Base-by-base conservation (phyloP, 2,329 filamentous ascomycete genomes). In the Aspergillus puulaauensis region DNA sequence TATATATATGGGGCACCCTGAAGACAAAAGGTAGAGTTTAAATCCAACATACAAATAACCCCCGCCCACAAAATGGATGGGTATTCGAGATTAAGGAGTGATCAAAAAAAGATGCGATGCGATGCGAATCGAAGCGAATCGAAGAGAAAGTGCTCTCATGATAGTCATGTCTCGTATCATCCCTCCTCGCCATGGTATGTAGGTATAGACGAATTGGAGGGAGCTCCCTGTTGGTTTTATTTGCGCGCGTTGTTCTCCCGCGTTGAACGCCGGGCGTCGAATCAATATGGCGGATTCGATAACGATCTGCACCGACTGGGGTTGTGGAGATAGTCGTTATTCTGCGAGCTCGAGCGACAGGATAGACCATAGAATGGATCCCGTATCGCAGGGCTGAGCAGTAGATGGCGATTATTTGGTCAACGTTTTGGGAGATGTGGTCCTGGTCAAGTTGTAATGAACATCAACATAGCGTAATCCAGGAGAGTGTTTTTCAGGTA, bases 111-210 rank as follows among this genome's bases (percentile, higher is more conserved):
- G 15, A 21, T 21, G 21, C 21, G 23, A 24, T 7, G 21, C 14
- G 43, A 24, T 21, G 43, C 17, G 6, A 47, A 6, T 19, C 12
- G 31, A 37, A 17, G 8, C 11, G 33, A n/a, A 44, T 14, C 21
- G 21, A 52, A 47, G 35, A 52, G 44, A 24, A 21, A 45, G 17
- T 17, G 44, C 33, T 46, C 43, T 55, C 57, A 31, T 56, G 33
- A 45, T 23, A 23, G 19, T 54, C 48, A 33, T 62, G 15, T 58
- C 47, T 58, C 57, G 52, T 59, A 56, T 24, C 39, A 23, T 33
- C 46, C 21, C 35, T 37, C 14, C 35, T n/a, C 41, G n/a, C 6
- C 40, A n/a, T 6, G 15, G 35, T 37, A n/a, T 6, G 14, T 37
- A 37, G 35, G 9, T 44, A 19, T 23, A 21, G 17, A 19, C 11